Percentiles rank a stretch among this genome's conserved stretches.
These are phyloP conservation scores for Sisymbrium irio DNA, from an alignment of 345 rosid genomes.

Conservation along the genomic window DNA sequence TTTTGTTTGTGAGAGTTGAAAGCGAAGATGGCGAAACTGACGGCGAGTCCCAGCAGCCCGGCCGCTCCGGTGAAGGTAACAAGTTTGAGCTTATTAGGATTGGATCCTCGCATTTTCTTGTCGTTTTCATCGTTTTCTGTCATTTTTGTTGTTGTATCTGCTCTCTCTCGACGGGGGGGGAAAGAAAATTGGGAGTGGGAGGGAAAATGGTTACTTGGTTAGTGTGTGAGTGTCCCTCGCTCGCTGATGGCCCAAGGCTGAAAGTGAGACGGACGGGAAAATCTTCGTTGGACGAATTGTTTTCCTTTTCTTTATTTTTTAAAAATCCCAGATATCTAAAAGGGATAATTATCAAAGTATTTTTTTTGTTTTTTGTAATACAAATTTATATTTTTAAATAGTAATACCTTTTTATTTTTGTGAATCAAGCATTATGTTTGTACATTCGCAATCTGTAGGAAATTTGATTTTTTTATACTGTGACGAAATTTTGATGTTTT, in stretches of 20 bases:
- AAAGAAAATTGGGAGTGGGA: background rate
- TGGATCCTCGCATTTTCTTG: slow-evolving; percentile 40
- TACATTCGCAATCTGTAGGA: too few relatives aligned
- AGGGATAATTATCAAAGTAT: too few relatives aligned
- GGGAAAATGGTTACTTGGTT: slow-evolving; percentile 9
- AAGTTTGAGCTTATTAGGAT: slow-evolving; percentile 43
- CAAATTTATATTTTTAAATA: too few relatives aligned
- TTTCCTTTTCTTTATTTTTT: background rate
- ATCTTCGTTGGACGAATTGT: background rate
- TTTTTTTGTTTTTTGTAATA: too few relatives aligned
- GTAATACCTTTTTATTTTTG: too few relatives aligned
- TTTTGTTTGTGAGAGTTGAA: slow-evolving; percentile 49
- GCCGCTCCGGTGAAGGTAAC: slow-evolving; percentile 76
- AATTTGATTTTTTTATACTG: too few relatives aligned
- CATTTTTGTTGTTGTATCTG: slow-evolving; percentile 22
- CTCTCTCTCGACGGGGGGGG: background rate
- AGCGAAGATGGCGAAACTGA: slow-evolving; percentile 62
- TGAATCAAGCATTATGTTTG: too few relatives aligned
- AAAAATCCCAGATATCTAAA: too few relatives aligned
- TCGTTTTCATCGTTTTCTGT: slow-evolving; percentile 40
- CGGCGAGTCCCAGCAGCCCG: slow-evolving; percentile 63
- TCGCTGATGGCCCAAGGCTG: background rate
- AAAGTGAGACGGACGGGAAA: background rate
- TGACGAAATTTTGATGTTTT: too few relatives aligned
- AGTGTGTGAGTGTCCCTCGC: background rate